Evolutionary conservation across 495 filamentous ascomycete species (phyloP), one percentile per base, ranked within the genome.

Genomic region (Lentithecium fluviatile): DNA sequence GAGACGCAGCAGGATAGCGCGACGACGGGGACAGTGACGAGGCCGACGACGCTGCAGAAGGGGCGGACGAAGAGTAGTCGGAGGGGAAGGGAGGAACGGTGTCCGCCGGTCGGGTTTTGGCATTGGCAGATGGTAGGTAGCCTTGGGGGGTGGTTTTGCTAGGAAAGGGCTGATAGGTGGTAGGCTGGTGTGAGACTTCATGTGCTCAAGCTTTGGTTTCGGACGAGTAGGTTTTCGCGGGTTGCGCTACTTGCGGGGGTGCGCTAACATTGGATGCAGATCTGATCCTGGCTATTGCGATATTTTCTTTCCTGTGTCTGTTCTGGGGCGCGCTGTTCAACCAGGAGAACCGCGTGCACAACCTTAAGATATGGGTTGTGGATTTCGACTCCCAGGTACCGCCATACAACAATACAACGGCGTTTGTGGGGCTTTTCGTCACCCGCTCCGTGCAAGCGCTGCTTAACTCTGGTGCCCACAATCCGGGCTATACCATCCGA

Each of bases 341-440:
- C 37, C 76, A 79, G 21, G 74, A 83, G 45, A 46, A 75, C 21
- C 84, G 82, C 19, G 65, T 78, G 20, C 71, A 71, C 0, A 66
- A 68, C 0, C 73, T 88, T 13, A 75, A 71, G 2, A 76, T 88
- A n/a, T 82, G 75, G 68, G 80, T 88, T 0, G 84, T 88, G 46
- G 83, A 88, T 65, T 87, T 87, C 59, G 86, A 88, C 64, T 79
- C 78, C 11, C 73, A 80, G 56, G 71, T 81, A 6, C 74, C 78
- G 11, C 81, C 83, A 19, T 85, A 83, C 59, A 49, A 58, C 17
- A 70, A 64, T 36, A 71, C 74, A 32, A 67, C 76, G 26, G 74
- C 83, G 0, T 62, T 88, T 13, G 76, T 88, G 23, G 85, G 85
- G 1, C 83, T 83, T 0, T 69, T 75, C 15, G 74, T 86, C 6